Percentiles rank a stretch among this genome's conserved stretches.
phyloP scores from a whole-genome alignment of 106 monocot genomes.

The Amphibolis antarctica region DNA sequence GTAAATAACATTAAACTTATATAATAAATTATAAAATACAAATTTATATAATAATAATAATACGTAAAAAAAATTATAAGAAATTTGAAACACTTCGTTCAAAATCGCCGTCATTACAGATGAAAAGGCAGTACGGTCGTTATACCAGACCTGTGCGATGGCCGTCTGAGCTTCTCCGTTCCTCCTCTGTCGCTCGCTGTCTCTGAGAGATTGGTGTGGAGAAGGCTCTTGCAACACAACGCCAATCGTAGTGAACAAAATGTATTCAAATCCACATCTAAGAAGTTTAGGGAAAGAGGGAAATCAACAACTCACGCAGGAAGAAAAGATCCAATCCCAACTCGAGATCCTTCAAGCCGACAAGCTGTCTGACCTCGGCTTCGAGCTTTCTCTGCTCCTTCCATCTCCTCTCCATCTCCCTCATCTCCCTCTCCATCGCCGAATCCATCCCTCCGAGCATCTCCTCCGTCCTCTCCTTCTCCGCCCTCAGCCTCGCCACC shows the following conservation, averaged over 20 bases:
- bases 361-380: background rate
- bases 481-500: background rate
- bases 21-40: no score
- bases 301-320: background rate
- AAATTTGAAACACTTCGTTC: background rate
- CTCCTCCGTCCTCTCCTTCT: conserved; percentile 6
- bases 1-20: no score
- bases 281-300: background rate
- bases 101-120: background rate
- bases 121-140: background rate
- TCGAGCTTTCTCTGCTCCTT: background rate
- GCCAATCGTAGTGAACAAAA: background rate
- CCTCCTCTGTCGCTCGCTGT: background rate
- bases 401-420: conserved; percentile 4
- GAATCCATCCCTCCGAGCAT: background rate
- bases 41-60: no score
- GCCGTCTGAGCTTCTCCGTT: background rate
- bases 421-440: background rate
- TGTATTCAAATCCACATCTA: background rate
- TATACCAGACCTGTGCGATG: background rate
- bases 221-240: background rate
- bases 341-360: background rate
- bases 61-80: no score
- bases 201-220: background rate
- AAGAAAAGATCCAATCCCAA: conserved; percentile 1